phyloP scores from a whole-genome alignment of 176 grass and related monocot species.

The Triticum turgidum region DNA sequence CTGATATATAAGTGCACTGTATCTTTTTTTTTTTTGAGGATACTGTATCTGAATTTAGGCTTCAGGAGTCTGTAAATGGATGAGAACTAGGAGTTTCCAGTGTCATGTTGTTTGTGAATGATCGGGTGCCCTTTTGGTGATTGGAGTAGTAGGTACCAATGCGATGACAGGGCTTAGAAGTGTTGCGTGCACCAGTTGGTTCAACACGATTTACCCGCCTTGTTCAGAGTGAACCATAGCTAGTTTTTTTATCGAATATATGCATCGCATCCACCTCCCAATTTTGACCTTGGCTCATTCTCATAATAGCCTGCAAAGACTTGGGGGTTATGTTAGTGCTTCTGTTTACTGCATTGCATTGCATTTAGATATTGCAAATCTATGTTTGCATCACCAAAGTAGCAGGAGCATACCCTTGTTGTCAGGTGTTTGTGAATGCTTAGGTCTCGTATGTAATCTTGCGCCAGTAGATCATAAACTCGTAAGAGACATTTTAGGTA shows the following conservation, averaged over 20 bases:
- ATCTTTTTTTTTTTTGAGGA: too few relatives aligned
- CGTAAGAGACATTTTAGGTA: background rate
- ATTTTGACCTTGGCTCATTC: background rate
- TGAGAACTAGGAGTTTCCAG: background rate
- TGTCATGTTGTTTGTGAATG: background rate
- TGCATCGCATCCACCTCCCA: background rate
- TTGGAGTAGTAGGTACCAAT: background rate
- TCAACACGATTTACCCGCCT: background rate
- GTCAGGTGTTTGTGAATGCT: background rate
- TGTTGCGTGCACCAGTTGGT: background rate
- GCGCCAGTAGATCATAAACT: background rate
- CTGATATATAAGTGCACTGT: too few relatives aligned
- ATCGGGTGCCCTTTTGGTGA: background rate
- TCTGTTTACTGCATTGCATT: background rate
- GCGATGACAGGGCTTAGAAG: background rate
- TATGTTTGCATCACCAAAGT: background rate
- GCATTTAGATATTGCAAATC: background rate
- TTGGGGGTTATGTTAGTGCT: background rate
- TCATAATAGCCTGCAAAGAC: background rate
- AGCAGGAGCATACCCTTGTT: background rate
- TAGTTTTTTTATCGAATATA: background rate
- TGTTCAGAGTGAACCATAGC: background rate
- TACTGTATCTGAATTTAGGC: too few relatives aligned
- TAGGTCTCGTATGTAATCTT: background rate
- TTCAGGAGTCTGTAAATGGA: background rate